Evolutionary conservation across 768 basidiomycete genomes (phyloP), one percentile per base, ranked within the genome.

Genomic region (Paxillus involutus): DNA sequence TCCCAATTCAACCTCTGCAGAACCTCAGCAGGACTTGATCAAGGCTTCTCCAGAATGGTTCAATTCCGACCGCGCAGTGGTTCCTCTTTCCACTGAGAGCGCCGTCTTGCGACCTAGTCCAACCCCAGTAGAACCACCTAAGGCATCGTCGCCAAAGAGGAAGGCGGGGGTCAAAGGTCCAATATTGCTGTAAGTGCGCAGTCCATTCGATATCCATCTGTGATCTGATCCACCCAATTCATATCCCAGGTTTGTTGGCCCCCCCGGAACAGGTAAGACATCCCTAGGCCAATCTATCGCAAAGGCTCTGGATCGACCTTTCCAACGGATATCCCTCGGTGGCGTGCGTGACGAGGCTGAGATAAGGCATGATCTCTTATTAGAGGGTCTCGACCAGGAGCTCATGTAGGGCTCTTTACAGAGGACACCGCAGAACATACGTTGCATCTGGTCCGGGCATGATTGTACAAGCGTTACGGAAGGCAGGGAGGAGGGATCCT

Each of bases 321-420:
- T 96, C 79, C 89, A 96, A 62, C 84, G 94, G 11, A 94, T 97
- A 58, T 88, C 91, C 1, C 79, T 97, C 0, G 94, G 94, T 11
- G 94, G 95, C 30, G 91, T 97, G 8, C 80, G 94, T 3, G 94
- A 98, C 62, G 95, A 98, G 69, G 94, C 91, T 0, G 88, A 89
- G 67, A 87, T 90, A 47, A 76, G 88, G 44, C 70, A 48, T 0
- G 19, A 46, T 12, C 41, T 35, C 24, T 30, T 43, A 3, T 11
- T 45, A 37, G 17, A 3, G 68, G 69, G 11, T 47, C 17, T 12
- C n/a, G 39, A 14, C 35, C 16, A 30, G 16, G 6, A 44, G 29
- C 50, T 67, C 10, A 66, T 7, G 30, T 14, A 3, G 12, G 29
- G 36, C 11, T 39, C 32, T 35, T 21, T 11, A 32, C 48, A 70